Base-by-base conservation (phyloP, 176 grass and related monocot genomes). In the Carex littledalei region DNA sequence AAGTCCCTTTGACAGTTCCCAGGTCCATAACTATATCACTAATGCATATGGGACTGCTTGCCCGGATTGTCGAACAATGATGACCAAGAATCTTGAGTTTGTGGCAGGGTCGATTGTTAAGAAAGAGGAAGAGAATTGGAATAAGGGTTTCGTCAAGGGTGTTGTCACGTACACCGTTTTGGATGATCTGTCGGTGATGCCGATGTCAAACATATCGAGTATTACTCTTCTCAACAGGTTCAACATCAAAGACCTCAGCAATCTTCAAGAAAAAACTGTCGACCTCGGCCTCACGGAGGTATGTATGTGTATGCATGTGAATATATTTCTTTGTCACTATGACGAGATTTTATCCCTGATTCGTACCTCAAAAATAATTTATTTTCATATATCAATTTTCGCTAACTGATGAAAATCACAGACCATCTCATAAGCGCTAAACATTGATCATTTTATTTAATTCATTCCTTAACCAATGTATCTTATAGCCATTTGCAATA, bases 121-220 rank as follows among this genome's bases (percentile, higher is more conserved):
- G 21, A 21, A 20, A 37, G 5, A 9, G 1, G 6, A 21, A 17
- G 10, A 47, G 37, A 76, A 10, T 26, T 18, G 21, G 21, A 8
- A 12, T 13, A 49, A 2, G 16, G 8, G 7, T 45, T 8, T 45
- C 1, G 43, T 45, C 1, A 45, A 45, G 6, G 43, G 43, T 8
- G 43, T 45, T 45, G 43, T 45, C 0, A 45, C 43, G 7, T 45
- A 45, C 43, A 45, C 43, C 6, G 0, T 45, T 0, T 90, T 86
- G 87, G 92, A 91, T 18, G 80, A 90, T 49, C 87, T 94, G 0
- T 72, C 8, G 2, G 74, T 94, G 0, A 6, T 63, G 31, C 85
- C 89, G 45, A 83, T 89, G 87, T 94, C 92, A 0, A 78, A 73
- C 52, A 88, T 89, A 34, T 79, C 87, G 0, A 85, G 58, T 49